Percentiles rank a stretch among this genome's conserved stretches.
Evolutionary conservation across 208 protist species (phyloP).

Genomic region (Strigomonas galati): DNA sequence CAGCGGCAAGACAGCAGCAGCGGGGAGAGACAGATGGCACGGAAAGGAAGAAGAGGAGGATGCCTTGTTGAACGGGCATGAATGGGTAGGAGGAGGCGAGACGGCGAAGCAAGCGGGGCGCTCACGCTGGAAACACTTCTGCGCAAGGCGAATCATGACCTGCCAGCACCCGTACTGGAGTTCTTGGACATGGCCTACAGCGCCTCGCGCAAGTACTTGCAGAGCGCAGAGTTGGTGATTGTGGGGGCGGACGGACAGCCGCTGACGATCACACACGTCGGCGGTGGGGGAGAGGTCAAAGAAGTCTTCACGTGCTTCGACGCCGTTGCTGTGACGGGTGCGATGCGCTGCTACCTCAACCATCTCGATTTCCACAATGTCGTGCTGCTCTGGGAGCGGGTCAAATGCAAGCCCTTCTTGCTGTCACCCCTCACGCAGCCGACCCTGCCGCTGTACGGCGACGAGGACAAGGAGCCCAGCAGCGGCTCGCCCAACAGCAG

Average conservation of each 20-base stretch:
- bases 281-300: no score
- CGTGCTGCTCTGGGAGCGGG: conserved; percentile 54
- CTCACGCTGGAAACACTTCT: not conserved
- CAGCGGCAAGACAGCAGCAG: no score
- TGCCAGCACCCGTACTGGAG: not conserved
- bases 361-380: conserved; percentile 67
- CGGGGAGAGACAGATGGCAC: no score
- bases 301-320: not conserved
- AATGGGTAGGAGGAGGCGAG: no score
- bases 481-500: no score
- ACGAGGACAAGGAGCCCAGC: not conserved
- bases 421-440: not conserved
- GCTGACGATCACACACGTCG: not conserved
- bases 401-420: conserved; percentile 5
- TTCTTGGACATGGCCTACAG: not conserved
- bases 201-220: not conserved
- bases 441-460: not conserved
- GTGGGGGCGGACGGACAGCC: not conserved
- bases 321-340: conserved; percentile 25
- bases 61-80: no score
- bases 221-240: not conserved
- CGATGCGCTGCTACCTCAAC: conserved; percentile 74
- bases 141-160: not conserved
- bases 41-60: no score
- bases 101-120: no score